Percentiles rank a stretch among this genome's conserved stretches.
These are phyloP conservation scores for Candida nitratophila DNA, from an alignment of 805 yeast species.

Conservation along the genomic window DNA sequence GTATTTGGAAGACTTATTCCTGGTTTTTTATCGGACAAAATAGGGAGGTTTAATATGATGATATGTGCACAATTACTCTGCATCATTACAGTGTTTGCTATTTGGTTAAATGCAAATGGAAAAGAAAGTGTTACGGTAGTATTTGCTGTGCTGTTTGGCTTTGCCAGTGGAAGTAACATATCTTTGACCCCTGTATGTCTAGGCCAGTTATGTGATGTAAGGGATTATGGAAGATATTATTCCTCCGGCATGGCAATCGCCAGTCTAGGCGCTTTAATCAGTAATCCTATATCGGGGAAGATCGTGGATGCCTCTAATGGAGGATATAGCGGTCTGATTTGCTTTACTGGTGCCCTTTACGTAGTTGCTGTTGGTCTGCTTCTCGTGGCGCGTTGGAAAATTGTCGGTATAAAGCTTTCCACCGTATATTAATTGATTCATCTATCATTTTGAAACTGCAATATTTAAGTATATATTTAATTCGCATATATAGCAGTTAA, in stretches of 20 bases:
- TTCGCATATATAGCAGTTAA: no score
- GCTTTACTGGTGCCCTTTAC: conserved; percentile 1
- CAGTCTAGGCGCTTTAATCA: conserved; percentile 2
- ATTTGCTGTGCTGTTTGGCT: conserved; percentile 29
- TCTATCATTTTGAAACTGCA: no score
- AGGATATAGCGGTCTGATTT: background rate
- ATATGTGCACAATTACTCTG: conserved; percentile 27
- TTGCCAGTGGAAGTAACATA: conserved; percentile 29
- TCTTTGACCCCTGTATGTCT: conserved; percentile 33
- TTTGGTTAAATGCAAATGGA: conserved; percentile 33
- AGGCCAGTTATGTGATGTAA: conserved; percentile 30
- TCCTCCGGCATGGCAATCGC: conserved; percentile 1
- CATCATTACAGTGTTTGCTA: conserved; percentile 19
- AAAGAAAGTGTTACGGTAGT: conserved; percentile 21
- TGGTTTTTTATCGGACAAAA: conserved; percentile 27
- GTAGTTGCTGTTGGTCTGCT: background rate
- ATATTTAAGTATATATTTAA: no score
- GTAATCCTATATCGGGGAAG: conserved; percentile 1
- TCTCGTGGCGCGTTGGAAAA: background rate
- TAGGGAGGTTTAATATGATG: conserved; percentile 33
- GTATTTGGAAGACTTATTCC: conserved; percentile 30
- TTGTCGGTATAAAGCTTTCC: background rate
- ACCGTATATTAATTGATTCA: background rate
- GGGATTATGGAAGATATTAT: conserved; percentile 32
- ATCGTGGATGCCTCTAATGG: background rate